Percentiles rank a stretch among this genome's conserved stretches.
Evolutionary conservation across 2,329 filamentous ascomycete species (phyloP).

Genomic region (Aspergillus glaucus): DNA sequence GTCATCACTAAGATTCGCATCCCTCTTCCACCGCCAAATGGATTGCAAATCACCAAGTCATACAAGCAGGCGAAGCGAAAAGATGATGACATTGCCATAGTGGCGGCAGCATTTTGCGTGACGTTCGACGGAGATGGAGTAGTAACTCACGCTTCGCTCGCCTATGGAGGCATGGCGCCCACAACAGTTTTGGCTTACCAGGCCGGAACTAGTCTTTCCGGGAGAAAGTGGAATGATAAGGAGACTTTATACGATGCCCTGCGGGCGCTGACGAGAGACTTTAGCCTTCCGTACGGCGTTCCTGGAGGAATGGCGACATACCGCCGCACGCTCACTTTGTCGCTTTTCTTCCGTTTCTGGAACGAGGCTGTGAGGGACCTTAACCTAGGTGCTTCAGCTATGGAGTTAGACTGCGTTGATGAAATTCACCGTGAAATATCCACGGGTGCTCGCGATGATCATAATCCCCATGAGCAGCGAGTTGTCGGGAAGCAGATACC

Average conservation of each 20-base stretch:
- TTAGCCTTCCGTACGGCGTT: conserved; percentile 81
- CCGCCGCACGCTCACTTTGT: conserved; percentile 78
- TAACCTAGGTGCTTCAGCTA: conserved; percentile 41
- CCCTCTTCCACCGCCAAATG: conserved; percentile 59
- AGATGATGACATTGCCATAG: conserved; percentile 97
- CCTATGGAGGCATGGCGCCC: conserved; percentile 77
- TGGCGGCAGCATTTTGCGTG: conserved; percentile 77
- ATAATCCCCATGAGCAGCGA: conserved; percentile 49
- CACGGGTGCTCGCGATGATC: neutral
- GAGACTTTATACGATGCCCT: conserved; percentile 83
- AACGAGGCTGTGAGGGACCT: conserved; percentile 69
- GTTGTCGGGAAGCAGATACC: conserved; percentile 72
- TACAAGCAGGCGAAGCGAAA: conserved; percentile 98
- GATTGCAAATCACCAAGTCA: too few species aligned
- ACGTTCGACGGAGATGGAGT: neutral
- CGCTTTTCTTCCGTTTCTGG: conserved; percentile 97
- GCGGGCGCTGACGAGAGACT: conserved; percentile 82
- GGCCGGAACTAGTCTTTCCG: conserved; percentile 65
- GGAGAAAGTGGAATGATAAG: conserved; percentile 72
- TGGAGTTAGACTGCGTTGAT: conserved; percentile 68
- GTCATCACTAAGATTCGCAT: conserved; percentile 85
- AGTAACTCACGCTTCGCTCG: neutral
- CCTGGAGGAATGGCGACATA: conserved; percentile 98
- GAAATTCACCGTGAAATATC: conserved; percentile 53
- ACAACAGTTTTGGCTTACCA: conserved; percentile 82